Conservation (phyloP, 257 asterid species). For the Solanum pennellii region DNA sequence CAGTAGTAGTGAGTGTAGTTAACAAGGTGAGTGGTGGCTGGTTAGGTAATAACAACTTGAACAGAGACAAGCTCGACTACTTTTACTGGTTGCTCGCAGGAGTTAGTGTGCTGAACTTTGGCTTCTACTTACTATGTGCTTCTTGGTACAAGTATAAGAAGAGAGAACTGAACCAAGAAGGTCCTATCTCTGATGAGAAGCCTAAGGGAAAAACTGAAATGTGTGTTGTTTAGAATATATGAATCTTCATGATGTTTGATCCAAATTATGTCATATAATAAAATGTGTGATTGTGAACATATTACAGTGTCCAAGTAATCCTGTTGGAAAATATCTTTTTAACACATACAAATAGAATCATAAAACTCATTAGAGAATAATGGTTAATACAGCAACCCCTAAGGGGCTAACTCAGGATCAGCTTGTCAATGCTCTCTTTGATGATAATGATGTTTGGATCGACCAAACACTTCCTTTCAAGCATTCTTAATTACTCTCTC, state of each 20-base stretch:
- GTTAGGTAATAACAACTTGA: slow-evolving; percentile 48
- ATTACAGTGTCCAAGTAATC: not conserved
- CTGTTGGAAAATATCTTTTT: not conserved
- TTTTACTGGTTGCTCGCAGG: slow-evolving; percentile 51
- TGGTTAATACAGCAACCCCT: too few species aligned
- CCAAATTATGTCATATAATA: not conserved
- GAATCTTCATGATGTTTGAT: not conserved
- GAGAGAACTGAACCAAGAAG: slow-evolving; percentile 18
- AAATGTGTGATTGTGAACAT: not conserved
- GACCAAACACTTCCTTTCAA: slow-evolving; percentile 34
- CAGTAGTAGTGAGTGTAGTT: slow-evolving; percentile 55
- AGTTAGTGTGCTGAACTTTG: slow-evolving; percentile 40
- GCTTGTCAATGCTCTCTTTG: too few species aligned
- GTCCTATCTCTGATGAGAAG: not conserved
- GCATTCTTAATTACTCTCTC: not conserved
- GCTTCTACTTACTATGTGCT: slow-evolving; percentile 39
- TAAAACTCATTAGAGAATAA: not conserved
- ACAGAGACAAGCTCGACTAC: slow-evolving; percentile 48
- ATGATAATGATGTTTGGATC: slow-evolving; percentile 47
- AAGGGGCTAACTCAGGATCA: too few species aligned
- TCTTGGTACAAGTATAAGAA: slow-evolving; percentile 60
- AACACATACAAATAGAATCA: not conserved
- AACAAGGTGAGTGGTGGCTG: slow-evolving; percentile 67
- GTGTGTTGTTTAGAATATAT: not conserved
- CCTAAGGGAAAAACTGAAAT: not conserved